Percentiles rank a stretch among this genome's conserved stretches.
phyloP scores from a whole-genome alignment of 306 rosid genomes.

The Myrica gale region DNA sequence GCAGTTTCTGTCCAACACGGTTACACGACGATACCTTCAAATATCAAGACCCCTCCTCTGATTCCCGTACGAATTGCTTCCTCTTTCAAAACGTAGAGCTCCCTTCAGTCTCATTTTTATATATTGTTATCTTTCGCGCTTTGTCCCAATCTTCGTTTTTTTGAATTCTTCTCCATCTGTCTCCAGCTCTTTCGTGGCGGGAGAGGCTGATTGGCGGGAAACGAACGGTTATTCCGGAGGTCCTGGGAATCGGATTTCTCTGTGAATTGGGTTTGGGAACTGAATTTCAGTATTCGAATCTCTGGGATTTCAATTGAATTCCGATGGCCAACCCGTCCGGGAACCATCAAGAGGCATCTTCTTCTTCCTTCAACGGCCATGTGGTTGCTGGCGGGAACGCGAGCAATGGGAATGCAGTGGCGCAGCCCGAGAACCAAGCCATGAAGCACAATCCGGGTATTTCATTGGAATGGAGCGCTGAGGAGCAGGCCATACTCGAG shows the following conservation, averaged over 20 bases:
- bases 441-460: constrained; percentile 96
- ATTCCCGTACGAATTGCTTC: constrained; percentile 28
- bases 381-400: constrained; percentile 36
- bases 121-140: background rate
- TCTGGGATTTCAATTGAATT: constrained; percentile 8
- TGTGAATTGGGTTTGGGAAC: constrained; percentile 12
- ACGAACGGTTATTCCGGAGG: constrained; percentile 41
- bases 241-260: constrained; percentile 28
- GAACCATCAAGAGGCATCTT: constrained; percentile 67
- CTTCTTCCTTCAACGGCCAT: constrained; percentile 63
- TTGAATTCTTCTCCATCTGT: constrained; percentile 4
- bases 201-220: constrained; percentile 69
- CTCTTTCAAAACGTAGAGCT: constrained; percentile 25
- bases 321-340: constrained; percentile 75
- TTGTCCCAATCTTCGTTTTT: constrained; percentile 9
- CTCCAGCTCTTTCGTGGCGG: constrained; percentile 23
- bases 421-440: constrained; percentile 60
- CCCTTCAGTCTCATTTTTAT: constrained; percentile 44
- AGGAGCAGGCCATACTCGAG: constrained; percentile 80
- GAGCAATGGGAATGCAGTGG: constrained; percentile 56
- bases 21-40: constrained; percentile 22
- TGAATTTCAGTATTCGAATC: constrained; percentile 19
- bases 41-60: constrained; percentile 39
- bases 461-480: constrained; percentile 76
- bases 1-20: background rate